Evolutionary conservation across 1,139 yeast species (phyloP), one percentile per base, ranked within the genome.

Genomic region (Pichia cactophila): DNA sequence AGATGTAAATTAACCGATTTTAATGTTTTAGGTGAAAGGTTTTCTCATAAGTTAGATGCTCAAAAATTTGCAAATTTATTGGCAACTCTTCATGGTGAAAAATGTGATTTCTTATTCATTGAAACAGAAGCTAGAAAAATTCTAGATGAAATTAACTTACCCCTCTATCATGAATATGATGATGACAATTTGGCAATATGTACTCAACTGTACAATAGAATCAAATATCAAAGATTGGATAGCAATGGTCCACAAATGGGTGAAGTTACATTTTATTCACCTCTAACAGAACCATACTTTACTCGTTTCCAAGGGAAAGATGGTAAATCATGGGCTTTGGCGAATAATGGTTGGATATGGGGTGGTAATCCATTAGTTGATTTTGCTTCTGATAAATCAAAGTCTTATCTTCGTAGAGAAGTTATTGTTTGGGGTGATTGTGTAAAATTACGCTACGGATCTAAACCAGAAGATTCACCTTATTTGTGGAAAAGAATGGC

Each of bases 271-370:
- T 57, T 59, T 2, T 64, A 74, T 16, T 58, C 61, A 9, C 96
- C 96, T 0, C 70, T 92, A 45, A 79, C 86, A 3, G 97, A 92
- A 64, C 81, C 89, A 3, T 92, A 90, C 65, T 92, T 92, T 65
- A 88, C 97, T 2, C 72, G 89, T 52, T 80, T 90, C 57, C 66
- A 61, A 3, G 73, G 69, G 11, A 61, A 65, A 0, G 70, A 74
- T 43, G 90, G 88, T 4, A 72, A 75, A 44, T 68, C 73, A 1
- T 81, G 80, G 70, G 87, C 90, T 1, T 70, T 92, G 53, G 97
- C 96, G 6, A 92, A 92, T 63, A 92, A 92, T 62, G 98, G 98
- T 42, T 92, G 97, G 97, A 89, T 92, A 50, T 92, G 98, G 98
- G 92, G 89, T 48, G 97, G 96, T 14, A 84, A 90, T 58, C 97